Base-by-base conservation (phyloP, 768 basidiomycete genomes). In the Trametes cubensis region DNA sequence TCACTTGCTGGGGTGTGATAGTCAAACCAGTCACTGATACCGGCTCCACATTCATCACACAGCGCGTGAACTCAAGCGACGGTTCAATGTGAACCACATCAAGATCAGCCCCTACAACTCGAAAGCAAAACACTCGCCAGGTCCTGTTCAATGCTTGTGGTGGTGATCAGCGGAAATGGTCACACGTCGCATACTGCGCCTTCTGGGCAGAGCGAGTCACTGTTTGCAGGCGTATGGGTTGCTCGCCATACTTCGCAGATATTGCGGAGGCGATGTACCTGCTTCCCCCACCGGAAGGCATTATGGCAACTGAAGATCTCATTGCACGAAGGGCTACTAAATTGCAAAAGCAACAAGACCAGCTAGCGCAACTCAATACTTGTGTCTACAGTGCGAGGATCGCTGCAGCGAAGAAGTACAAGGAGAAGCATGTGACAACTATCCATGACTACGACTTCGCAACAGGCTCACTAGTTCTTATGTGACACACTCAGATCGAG, bases 91-190 rank as follows among this genome's bases (percentile, higher is more conserved):
- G 23, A 44, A 61, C 0, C 76, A 79, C 44, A 80, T 81, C 17
- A 60, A 68, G 0, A 79, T 82, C 3, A 78, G 74, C 0, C 66
- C 73, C 0, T 82, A 81, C 67, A 82, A 82, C 55, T 80, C 75
- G 0, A 72, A 67, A 2, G 76, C 77, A 0, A 81, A 82, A 74
- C 44, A 67, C 79, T 8, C 65, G 73, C 0, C 67, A 80, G 60
- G 69, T 75, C 0, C 52, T 80, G 0, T 64, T 74, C 53, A 80
- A 80, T 44, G 72, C 75, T 4, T 58, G 59, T 25, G 59, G 60
- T 10, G 66, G 65, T 10, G 58, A 70, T n/a, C 20, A 59, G 14
- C 47, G 23, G 14, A 60, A 66, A 21, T 73, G 72, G 71, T 60
- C 68, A 2, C 28, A 57, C 11, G 55, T 73, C 0, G 67, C 59